phyloP scores from a whole-genome alignment of 2,329 filamentous ascomycete genomes.

The Neurospora sp. region DNA sequence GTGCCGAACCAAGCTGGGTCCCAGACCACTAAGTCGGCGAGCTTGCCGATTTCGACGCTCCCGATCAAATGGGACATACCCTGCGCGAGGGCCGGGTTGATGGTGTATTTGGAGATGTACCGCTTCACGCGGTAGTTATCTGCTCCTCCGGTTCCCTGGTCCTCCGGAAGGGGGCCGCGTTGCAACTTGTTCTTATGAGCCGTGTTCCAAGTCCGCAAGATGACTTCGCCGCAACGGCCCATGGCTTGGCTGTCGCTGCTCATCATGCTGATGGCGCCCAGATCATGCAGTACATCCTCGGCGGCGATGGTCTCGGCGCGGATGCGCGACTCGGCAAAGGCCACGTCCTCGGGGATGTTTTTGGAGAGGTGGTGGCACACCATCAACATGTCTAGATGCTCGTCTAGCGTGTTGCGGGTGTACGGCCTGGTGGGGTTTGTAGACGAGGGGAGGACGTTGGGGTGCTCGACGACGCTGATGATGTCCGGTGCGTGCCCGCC shows the following conservation, averaged over 20 bases:
- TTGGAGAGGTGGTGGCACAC: constrained; percentile 90
- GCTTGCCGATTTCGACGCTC: constrained; percentile 77
- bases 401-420: constrained; percentile 85
- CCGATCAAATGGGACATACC: constrained; percentile 83
- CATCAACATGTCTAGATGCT: constrained; percentile 98
- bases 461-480: constrained; percentile 81
- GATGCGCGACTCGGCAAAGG: constrained; percentile 90
- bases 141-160: constrained; percentile 62
- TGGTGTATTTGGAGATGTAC: constrained; percentile 91
- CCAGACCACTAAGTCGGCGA: constrained; percentile 87
- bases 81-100: constrained; percentile 87
- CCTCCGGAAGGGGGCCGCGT: constrained; percentile 65
- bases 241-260: constrained; percentile 91
- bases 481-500: constrained; percentile 95
- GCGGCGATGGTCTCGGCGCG: constrained; percentile 93
- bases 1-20: constrained; percentile 75
- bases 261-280: constrained; percentile 97
- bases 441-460: constrained; percentile 79
- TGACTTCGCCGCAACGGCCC: constrained; percentile 90
- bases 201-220: constrained; percentile 91
- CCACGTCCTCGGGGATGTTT: constrained; percentile 90
- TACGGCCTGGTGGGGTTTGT: constrained; percentile 90
- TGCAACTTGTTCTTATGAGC: constrained; percentile 94
- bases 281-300: constrained; percentile 89
- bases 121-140: constrained; percentile 91